These are phyloP conservation scores for Rutstroemia sydowiana DNA, from an alignment of 2,329 filamentous ascomycete species.

Conservation along the genomic window DNA sequence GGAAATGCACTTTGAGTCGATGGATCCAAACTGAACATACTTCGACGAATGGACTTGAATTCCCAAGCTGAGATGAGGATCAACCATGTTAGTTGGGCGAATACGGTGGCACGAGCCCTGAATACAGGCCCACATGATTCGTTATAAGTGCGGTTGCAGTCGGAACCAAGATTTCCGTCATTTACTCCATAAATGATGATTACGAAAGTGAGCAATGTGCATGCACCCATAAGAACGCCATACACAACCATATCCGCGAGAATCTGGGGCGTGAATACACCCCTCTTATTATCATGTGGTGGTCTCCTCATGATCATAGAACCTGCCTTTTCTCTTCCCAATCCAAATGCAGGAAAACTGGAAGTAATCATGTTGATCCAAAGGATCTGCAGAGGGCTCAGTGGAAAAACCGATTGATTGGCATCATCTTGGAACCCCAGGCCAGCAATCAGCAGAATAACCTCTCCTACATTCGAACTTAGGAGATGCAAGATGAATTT, in stretches of 20 bases:
- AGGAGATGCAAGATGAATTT: constrained; percentile 50
- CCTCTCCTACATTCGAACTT: constrained; percentile 49
- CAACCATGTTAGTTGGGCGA: constrained; percentile 69
- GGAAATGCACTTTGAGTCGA: constrained; percentile 51
- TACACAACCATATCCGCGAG: constrained; percentile 75
- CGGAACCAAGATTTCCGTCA: constrained; percentile 43
- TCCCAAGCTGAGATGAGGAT: constrained; percentile 74
- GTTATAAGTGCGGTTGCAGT: constrained; percentile 54
- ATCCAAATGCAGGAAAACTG: constrained; percentile 73
- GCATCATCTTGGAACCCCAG: constrained; percentile 49
- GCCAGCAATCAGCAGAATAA: constrained; percentile 48
- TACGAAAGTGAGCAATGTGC: constrained; percentile 56
- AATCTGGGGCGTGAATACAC: constrained; percentile 75
- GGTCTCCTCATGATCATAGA: constrained; percentile 74
- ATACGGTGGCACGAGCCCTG: constrained; percentile 65
- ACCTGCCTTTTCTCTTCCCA: constrained; percentile 70
- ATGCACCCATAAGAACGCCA: constrained; percentile 67
- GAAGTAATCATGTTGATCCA: constrained; percentile 60
- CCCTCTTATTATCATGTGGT: constrained; percentile 59
- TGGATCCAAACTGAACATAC: constrained; percentile 68
- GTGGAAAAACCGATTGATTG: constrained; percentile 48
- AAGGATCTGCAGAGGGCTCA: constrained; percentile 51
- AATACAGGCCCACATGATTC: constrained; percentile 55
- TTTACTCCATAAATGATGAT: constrained; percentile 59
- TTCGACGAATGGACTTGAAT: constrained; percentile 64